Evolutionary conservation across 495 filamentous ascomycete species (phyloP), one percentile per base, ranked within the genome.

Genomic region (Oleoguttula mirabilis): DNA sequence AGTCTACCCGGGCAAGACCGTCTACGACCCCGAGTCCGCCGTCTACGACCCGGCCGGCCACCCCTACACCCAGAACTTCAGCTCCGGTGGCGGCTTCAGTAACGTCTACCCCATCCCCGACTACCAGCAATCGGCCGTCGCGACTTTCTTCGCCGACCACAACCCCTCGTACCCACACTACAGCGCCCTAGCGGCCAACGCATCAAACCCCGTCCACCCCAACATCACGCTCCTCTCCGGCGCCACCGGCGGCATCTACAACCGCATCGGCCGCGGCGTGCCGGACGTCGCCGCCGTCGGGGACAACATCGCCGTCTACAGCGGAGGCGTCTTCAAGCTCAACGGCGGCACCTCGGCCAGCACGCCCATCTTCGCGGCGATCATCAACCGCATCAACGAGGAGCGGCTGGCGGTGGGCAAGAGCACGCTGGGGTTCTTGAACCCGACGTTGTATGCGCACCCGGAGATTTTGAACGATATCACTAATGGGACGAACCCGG

Each of bases 201-300:
- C 32, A 2, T 19, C 43, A 3, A 25, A 35, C 35, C 23, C 21
- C 10, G 32, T 25, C 21, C 19, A 24, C 4, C 21, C 19, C 1
- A 24, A 48, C 27, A 27, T 51, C 21, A 32, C 41, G 6, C 14
- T 8, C 16, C 47, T 50, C 7, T 5, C 14, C 8, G 67, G 59
- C 27, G 59, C 55, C 20, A 34, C 10, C n/a, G 36, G 22, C 14
- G 66, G 69, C 22, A 56, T 60, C 4, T 71, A 66, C 39, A 66
- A 76, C 47, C 66, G 68, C 6, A 64, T 65, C 5, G 76, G 76
- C 0, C 68, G 80, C 21, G 80, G 67, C 4, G 77, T 72, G 41
- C 80, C 80, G 0, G 80, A 85, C 39, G 69, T 85, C 15, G 57
- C 72, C 4, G 77, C 77, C 17, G 65, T 43, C 32, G 55, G 55